Evolutionary conservation across 2,329 filamentous ascomycete species (phyloP).

Genomic region (Epichloe hybrida): DNA sequence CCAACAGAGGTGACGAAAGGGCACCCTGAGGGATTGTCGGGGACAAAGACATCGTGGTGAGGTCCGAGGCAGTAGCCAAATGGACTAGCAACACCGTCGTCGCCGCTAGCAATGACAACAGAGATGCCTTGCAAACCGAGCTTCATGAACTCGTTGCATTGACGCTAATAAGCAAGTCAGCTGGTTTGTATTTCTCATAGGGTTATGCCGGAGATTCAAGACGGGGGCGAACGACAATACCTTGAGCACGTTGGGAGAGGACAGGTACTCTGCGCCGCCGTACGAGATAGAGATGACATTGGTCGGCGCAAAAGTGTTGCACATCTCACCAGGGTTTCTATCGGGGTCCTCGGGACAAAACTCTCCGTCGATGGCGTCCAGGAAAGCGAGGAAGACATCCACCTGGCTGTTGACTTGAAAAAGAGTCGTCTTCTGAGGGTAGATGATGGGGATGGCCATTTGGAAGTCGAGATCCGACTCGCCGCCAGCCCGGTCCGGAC

Average conservation of each 20-base stretch:
- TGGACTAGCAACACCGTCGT: slow-evolving; percentile 10
- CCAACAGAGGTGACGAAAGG: slow-evolving; percentile 38
- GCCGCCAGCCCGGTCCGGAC: slow-evolving; percentile 16
- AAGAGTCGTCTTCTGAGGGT: slow-evolving; percentile 35
- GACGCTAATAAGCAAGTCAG: slow-evolving; percentile 14
- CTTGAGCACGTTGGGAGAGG: slow-evolving; percentile 31
- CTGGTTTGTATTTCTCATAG: no score
- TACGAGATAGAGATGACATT: slow-evolving; percentile 30
- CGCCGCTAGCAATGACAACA: slow-evolving; percentile 25
- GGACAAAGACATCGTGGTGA: slow-evolving; percentile 30
- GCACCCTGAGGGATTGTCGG: slow-evolving; percentile 31
- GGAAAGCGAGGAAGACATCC: slow-evolving; percentile 28
- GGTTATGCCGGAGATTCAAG: not conserved
- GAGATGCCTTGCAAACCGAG: slow-evolving; percentile 29
- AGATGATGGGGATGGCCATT: slow-evolving; percentile 37
- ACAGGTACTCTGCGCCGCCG: slow-evolving; percentile 12
- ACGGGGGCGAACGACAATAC: not conserved
- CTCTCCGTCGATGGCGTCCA: slow-evolving; percentile 35
- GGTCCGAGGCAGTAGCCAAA: slow-evolving; percentile 9
- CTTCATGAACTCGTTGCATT: slow-evolving; percentile 32
- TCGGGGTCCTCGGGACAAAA: slow-evolving; percentile 38
- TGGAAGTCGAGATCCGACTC: slow-evolving; percentile 43
- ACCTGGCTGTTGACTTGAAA: slow-evolving; percentile 27
- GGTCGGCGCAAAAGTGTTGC: slow-evolving; percentile 17
- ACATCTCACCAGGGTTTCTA: slow-evolving; percentile 23